Evolutionary conservation across 78 protist species (phyloP).

Genomic region (Dictyostelium intermedium): DNA sequence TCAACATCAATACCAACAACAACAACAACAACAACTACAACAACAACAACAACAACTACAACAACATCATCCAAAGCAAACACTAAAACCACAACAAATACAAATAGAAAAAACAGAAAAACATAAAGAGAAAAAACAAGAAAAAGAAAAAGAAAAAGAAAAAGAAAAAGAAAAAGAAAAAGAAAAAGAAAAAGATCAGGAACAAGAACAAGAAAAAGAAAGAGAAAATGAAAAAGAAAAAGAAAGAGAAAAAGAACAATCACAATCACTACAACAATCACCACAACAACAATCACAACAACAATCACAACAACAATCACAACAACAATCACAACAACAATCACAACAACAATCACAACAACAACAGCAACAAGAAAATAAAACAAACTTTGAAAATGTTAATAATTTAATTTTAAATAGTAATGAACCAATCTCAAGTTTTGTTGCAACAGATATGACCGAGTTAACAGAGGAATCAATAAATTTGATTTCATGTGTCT

Average conservation of each 20-base stretch:
- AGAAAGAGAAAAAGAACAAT: not conserved
- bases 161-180: not conserved
- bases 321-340: not conserved
- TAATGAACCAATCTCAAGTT: conserved; percentile 2
- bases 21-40: not conserved
- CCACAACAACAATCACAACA: not conserved
- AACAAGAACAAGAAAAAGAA: not conserved
- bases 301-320: not conserved
- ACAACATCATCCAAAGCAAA: not conserved
- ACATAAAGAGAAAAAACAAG: not conserved
- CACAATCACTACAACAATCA: not conserved
- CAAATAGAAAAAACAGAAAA: not conserved
- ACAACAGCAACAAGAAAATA: not conserved
- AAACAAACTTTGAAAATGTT: not conserved
- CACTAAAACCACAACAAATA: not conserved
- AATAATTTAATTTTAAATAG: not conserved
- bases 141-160: not conserved
- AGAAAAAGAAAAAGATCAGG: not conserved
- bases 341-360: not conserved
- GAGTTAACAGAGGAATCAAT: not conserved
- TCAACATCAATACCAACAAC: not conserved
- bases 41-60: not conserved
- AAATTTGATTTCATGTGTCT: conserved; percentile 6
- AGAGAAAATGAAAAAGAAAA: not conserved
- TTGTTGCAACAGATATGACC: not conserved